These are phyloP conservation scores for Paecilomyces niveus DNA, from an alignment of 2,329 filamentous ascomycete genomes.

Conservation along the genomic window DNA sequence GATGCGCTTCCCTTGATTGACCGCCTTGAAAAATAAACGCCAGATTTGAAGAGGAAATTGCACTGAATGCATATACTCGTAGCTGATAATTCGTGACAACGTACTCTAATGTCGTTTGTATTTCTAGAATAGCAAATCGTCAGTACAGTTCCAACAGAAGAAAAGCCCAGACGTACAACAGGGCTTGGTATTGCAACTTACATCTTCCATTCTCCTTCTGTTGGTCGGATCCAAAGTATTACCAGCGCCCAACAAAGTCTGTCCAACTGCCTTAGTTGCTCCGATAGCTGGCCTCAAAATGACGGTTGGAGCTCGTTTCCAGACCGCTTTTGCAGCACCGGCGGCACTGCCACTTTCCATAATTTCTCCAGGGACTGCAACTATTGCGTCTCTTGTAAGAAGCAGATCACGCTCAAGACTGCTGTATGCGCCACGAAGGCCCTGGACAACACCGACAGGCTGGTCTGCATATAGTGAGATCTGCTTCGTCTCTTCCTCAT, in stretches of 20 bases:
- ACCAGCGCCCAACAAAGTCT: constrained; percentile 83
- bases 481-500: constrained; percentile 65
- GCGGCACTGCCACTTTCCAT: constrained; percentile 78
- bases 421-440: constrained; percentile 72
- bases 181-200: constrained; percentile 47
- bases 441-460: constrained; percentile 80
- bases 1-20: background rate
- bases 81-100: background rate
- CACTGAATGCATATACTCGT: background rate
- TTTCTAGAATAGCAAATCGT: constrained; percentile 26
- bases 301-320: constrained; percentile 81
- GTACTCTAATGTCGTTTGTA: constrained; percentile 33
- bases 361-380: constrained; percentile 86
- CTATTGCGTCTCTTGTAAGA: constrained; percentile 80
- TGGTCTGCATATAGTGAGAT: constrained; percentile 93
- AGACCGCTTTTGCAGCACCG: constrained; percentile 71
- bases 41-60: background rate
- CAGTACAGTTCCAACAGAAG: background rate
- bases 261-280: constrained; percentile 78
- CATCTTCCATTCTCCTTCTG: constrained; percentile 75
- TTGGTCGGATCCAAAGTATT: constrained; percentile 85
- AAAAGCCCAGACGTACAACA: background rate
- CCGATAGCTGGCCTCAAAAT: constrained; percentile 87
- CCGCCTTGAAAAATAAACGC: background rate
- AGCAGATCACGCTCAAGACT: constrained; percentile 83